Evolutionary conservation across 176 grass and related monocot species (phyloP).

Genomic region (Zoysia pacifica): DNA sequence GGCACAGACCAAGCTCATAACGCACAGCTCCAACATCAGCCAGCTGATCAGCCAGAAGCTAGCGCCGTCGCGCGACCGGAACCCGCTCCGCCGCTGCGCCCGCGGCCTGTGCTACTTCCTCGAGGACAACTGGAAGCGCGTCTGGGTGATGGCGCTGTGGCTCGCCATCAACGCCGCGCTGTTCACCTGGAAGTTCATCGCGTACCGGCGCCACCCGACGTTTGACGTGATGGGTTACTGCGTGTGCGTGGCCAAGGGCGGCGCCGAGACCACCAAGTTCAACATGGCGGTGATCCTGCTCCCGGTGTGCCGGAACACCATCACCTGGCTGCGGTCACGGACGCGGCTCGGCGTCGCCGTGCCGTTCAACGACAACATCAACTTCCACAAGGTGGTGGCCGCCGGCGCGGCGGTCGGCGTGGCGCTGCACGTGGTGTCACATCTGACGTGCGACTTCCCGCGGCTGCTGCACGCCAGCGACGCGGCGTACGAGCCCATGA

Average conservation of each 20-base stretch:
- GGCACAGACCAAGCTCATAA: constrained; percentile 6
- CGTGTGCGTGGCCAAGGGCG: constrained; percentile 68
- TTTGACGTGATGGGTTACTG: constrained; percentile 76
- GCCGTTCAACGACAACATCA: constrained; percentile 79
- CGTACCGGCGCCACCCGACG: constrained; percentile 50
- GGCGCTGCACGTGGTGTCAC: constrained; percentile 59
- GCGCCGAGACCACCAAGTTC: constrained; percentile 76
- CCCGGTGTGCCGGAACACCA: constrained; percentile 69
- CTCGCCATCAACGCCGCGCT: constrained; percentile 64
- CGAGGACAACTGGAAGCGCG: constrained; percentile 97
- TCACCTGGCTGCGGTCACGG: constrained; percentile 69
- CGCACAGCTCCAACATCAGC: constrained; percentile 82
- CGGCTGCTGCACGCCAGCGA: constrained; percentile 62
- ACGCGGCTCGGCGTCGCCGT: constrained; percentile 44
- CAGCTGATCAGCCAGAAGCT: constrained; percentile 91
- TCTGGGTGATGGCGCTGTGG: constrained; percentile 87
- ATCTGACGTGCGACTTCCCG: constrained; percentile 89
- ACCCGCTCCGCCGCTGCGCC: constrained; percentile 50
- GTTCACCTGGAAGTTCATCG: constrained; percentile 68
- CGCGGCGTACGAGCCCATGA: constrained; percentile 68
- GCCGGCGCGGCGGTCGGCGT: constrained; percentile 53
- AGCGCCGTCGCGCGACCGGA: constrained; percentile 37
- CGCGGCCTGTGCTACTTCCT: constrained; percentile 58
- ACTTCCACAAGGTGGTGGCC: constrained; percentile 90
- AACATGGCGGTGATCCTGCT: constrained; percentile 78